phyloP scores from a whole-genome alignment of 2,329 filamentous ascomycete species.

The Nothophaeocryptopus gaeumannii region DNA sequence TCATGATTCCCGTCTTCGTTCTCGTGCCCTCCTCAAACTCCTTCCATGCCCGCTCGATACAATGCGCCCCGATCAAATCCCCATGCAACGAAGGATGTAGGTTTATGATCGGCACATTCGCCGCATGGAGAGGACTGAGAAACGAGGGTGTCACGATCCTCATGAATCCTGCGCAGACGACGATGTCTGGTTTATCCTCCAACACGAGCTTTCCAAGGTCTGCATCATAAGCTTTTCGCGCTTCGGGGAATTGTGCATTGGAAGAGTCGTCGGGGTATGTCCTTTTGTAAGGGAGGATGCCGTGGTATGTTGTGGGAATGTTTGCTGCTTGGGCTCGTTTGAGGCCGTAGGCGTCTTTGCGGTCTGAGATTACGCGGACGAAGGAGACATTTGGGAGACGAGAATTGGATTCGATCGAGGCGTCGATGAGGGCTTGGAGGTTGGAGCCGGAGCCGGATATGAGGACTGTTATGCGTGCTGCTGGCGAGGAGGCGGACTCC shows the following conservation, averaged over 20 bases:
- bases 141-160: slow-evolving; percentile 72
- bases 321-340: slow-evolving; percentile 56
- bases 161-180: slow-evolving; percentile 86
- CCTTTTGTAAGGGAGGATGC: slow-evolving; percentile 73
- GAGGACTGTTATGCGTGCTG: slow-evolving; percentile 35
- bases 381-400: slow-evolving; percentile 53
- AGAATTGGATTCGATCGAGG: slow-evolving; percentile 36
- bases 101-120: slow-evolving; percentile 71
- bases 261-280: slow-evolving; percentile 56
- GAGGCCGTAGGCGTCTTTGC: slow-evolving; percentile 63
- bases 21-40: slow-evolving; percentile 69
- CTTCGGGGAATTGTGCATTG: slow-evolving; percentile 40
- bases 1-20: slow-evolving; percentile 76
- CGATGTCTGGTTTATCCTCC: slow-evolving; percentile 63
- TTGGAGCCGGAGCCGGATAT: slow-evolving; percentile 75
- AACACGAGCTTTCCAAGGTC: slow-evolving; percentile 69
- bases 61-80: slow-evolving; percentile 67
- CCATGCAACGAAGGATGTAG: slow-evolving; percentile 74
- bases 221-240: slow-evolving; percentile 68
- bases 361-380: slow-evolving; percentile 64
- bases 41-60: slow-evolving; percentile 73
- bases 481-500: slow-evolving; percentile 6
- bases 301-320: slow-evolving; percentile 78
- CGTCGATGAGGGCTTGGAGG: slow-evolving; percentile 72
- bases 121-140: slow-evolving; percentile 62